phyloP scores from a whole-genome alignment of 2,329 filamentous ascomycete species.

The Colletotrichum karsti region DNA sequence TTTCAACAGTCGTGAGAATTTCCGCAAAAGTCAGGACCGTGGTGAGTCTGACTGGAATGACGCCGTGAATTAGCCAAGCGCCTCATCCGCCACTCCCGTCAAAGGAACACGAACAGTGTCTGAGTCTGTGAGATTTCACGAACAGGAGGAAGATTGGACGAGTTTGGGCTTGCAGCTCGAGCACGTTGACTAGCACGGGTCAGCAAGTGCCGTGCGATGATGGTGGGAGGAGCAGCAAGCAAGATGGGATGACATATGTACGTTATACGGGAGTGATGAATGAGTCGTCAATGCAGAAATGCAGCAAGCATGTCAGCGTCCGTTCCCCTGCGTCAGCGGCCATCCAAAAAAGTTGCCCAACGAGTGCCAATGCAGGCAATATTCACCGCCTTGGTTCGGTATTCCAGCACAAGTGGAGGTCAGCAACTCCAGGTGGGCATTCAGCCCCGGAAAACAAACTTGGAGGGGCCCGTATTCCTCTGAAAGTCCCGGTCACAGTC shows the following conservation, averaged over 20 bases:
- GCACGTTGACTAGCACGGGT: not conserved
- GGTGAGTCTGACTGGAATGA: not conserved
- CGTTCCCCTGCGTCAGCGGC: slow-evolving; percentile 5
- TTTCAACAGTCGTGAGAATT: too few relatives aligned
- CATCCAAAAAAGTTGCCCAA: not conserved
- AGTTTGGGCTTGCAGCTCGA: not conserved
- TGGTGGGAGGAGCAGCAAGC: not conserved
- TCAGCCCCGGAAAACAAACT: slow-evolving; percentile 26
- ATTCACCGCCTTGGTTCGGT: not conserved
- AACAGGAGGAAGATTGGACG: not conserved
- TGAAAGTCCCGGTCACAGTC: too few relatives aligned
- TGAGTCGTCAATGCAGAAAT: not conserved
- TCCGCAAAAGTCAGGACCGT: not conserved
- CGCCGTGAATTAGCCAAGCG: not conserved
- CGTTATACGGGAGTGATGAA: not conserved
- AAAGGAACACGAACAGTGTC: not conserved
- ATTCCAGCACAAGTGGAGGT: slow-evolving; percentile 21
- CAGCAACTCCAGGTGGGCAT: not conserved
- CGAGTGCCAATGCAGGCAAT: not conserved
- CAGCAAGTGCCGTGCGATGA: not conserved
- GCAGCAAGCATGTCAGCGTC: not conserved
- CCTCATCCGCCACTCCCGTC: not conserved
- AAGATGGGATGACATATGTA: slow-evolving; percentile 5
- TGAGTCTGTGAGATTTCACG: not conserved
- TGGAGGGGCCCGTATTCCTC: not conserved